Base-by-base conservation (phyloP, 1,139 yeast genomes). In the Meyerozyma athensensis region DNA sequence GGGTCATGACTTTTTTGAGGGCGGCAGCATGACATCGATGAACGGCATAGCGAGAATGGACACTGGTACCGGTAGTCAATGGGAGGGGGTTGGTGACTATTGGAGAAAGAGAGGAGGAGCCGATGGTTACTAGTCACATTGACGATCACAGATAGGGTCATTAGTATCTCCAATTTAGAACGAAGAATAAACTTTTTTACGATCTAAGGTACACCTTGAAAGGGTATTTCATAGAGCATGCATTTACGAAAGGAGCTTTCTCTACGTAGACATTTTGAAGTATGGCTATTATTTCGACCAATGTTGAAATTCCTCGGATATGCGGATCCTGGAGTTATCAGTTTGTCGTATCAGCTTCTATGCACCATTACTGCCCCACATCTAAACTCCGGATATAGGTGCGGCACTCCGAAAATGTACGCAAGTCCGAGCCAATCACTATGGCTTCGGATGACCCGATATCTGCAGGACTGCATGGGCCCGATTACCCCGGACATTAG, bases 91-190 rank as follows among this genome's bases (percentile, higher is more conserved):
- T 18, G 50, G 68, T 33, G 76, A 70, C 48, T 68, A 44, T 42
- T 70, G 76, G 76, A 52, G 76, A 26, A 70, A 70, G 46, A 44
- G 59, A 19, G 74, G 72, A 14, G 63, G 54, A 39, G 68, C 74
- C 4, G 63, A 56, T 44, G 76, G 75, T 0, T 68, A 61, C 43
- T 68, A 49, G 41, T 17, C 21, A 16, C 17, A 34, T 19, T 18
- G 10, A 6, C 24, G n/a, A n/a, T n/a, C n/a, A n/a, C n/a, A n/a
- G n/a, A n/a, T n/a, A n/a, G n/a, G n/a, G n/a, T n/a, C n/a, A n/a
- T n/a, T n/a, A n/a, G n/a, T n/a, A n/a, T n/a, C n/a, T n/a, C n/a
- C n/a, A n/a, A n/a, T n/a, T n/a, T n/a, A n/a, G n/a, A n/a, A n/a
- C n/a, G n/a, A n/a, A n/a, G n/a, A n/a, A n/a, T n/a, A n/a, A n/a